Conservation (phyloP, 306 rosid species). For the Lathyrus aphaca region DNA sequence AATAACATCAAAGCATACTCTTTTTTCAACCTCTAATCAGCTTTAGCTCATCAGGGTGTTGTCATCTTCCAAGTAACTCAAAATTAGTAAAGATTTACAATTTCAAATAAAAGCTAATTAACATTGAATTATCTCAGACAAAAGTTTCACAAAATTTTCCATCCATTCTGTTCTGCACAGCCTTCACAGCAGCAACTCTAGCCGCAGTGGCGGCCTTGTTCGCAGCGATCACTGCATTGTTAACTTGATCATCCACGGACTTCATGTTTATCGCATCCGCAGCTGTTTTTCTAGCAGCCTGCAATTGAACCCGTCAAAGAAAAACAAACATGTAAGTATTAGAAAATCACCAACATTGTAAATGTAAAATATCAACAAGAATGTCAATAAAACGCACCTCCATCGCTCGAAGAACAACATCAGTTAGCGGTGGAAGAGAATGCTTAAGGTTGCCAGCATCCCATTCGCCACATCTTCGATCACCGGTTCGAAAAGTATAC, state of each 20-base stretch:
- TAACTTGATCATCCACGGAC: constrained; percentile 75
- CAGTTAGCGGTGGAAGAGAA: constrained; percentile 60
- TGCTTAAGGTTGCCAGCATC: constrained; percentile 83
- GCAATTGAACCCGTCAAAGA: constrained; percentile 28
- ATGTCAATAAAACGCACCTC: constrained; percentile 56
- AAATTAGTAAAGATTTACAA: constrained; percentile 67
- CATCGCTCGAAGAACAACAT: constrained; percentile 68
- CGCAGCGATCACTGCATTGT: constrained; percentile 80
- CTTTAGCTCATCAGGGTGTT: constrained; percentile 77
- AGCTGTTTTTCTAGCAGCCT: constrained; percentile 87
- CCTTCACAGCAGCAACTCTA: constrained; percentile 97
- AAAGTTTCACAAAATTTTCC: constrained; percentile 79
- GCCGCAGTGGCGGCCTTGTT: constrained; percentile 93
- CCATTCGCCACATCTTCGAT: constrained; percentile 90
- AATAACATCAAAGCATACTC: constrained; percentile 50
- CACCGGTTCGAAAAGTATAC: constrained; percentile 70
- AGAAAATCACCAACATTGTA: neutral
- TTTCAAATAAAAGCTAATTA: constrained; percentile 45
- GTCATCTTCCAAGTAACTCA: constrained; percentile 55
- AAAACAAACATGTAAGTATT: neutral
- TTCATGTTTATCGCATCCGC: constrained; percentile 67
- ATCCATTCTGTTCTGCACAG: constrained; percentile 92
- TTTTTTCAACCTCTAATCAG: constrained; percentile 69
- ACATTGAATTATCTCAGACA: constrained; percentile 51
- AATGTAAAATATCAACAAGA: neutral